Evolutionary conservation across 306 rosid species (phyloP), one percentile per base, ranked within the genome.

Genomic region (Rosa multiflora): DNA sequence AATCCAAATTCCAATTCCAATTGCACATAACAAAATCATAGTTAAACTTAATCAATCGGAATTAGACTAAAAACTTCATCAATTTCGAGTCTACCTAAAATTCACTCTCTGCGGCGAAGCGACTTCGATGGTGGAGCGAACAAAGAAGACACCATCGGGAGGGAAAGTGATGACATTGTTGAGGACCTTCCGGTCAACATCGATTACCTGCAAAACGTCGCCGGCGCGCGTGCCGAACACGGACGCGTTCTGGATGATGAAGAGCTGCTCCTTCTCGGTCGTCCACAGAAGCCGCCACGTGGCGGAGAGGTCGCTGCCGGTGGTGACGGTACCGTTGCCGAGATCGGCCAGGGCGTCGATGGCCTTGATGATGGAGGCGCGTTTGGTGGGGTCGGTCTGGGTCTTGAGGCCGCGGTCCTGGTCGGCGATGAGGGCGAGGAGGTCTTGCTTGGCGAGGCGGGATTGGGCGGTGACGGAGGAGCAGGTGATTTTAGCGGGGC

Each of bases 281-380:
- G 99, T 92, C 99, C 99, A 94, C 10, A 92, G 92, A 74, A 94
- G 73, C 78, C 90, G 83, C 99, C 99, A 94, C 21, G 99, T 91
- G 55, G 84, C 95, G 8, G 97, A 89, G 55, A 94, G 92, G 4
- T 91, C 77, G 6, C 44, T 58, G 1, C 86, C 89, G 12, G 98
- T 92, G 68, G 99, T 92, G 77, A 91, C 84, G 0, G 84, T 64
- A 21, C 79, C 88, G 3, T 82, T 59, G 56, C 88, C 91, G 8
- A 79, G 62, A 26, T 69, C 81, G 32, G 89, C 91, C 83, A 92
- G 46, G 4, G 85, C 84, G 9, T 92, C 93, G 58, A 94, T 85
- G 17, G 93, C 93, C 26, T 82, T 67, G 58, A 92, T 83, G 20
- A 94, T 91, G 0, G 88, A 76, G 1, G 89, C 85, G 58, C 85